Conservation (phyloP, 2,329 filamentous ascomycete species). For the Botrytis galanthina region DNA sequence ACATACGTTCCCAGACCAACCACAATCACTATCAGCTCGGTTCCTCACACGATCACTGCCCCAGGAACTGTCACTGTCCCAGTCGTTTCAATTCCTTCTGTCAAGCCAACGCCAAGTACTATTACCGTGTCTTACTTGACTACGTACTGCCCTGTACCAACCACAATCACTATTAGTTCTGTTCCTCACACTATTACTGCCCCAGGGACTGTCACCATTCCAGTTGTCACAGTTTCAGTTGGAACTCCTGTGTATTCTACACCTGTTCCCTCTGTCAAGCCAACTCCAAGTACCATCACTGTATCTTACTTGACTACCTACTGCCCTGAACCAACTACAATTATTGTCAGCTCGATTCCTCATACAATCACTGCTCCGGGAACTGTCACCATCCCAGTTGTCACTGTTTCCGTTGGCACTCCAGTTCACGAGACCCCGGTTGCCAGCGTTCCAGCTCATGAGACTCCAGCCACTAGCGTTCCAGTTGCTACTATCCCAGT, state of each 20-base stretch:
- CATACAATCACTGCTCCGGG: constrained; percentile 24
- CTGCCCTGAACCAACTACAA: constrained; percentile 22
- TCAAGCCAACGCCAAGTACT: constrained; percentile 8
- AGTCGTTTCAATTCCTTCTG: constrained; percentile 13
- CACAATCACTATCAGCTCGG: constrained; percentile 25
- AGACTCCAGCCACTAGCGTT: not conserved
- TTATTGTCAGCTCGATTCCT: constrained; percentile 29
- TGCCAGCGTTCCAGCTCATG: not conserved
- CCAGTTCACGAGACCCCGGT: not conserved
- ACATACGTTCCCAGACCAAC: constrained; percentile 22
- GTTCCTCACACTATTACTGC: constrained; percentile 28
- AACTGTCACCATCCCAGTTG: constrained; percentile 26
- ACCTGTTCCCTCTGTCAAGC: not conserved
- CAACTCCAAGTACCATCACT: constrained; percentile 17
- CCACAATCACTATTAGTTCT: constrained; percentile 25
- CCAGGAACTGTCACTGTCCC: constrained; percentile 22
- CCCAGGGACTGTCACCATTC: constrained; percentile 22
- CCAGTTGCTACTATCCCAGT: not conserved
- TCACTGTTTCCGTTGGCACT: constrained; percentile 17
- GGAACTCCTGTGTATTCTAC: not conserved
- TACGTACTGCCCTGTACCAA: constrained; percentile 22
- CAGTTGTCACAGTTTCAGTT: constrained; percentile 20
- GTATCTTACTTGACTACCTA: constrained; percentile 15
- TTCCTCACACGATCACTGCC: constrained; percentile 28
- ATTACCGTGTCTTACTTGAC: constrained; percentile 17